Evolutionary conservation across 345 rosid species (phyloP), one percentile per base, ranked within the genome.

Genomic region (Arabis alpina): DNA sequence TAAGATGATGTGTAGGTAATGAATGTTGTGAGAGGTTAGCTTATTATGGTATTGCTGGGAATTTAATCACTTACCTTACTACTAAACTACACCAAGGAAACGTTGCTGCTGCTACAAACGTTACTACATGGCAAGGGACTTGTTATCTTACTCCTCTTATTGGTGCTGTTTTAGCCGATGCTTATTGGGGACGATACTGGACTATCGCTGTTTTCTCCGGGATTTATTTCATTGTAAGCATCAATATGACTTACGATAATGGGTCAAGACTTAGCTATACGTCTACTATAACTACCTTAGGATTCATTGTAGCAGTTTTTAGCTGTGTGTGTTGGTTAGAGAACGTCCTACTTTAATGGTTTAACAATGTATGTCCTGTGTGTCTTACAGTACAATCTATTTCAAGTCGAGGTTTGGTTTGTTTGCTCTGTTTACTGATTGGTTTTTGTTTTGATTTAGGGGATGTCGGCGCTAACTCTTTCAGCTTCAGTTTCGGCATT

Each of bases 101-200:
- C 79, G 96, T 89, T 24, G 70, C 90, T 16, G 96, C 97, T 44
- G 96, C 99, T 60, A 86, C 87, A 78, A 89, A 85, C 71, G 99
- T 89, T 45, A 82, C 93, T 0, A 89, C 93, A 49, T 91, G 97
- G 97, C 73, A 81, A 68, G 97, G 96, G 37, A 94, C 98, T 68
- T 91, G 96, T 79, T 91, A 94, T 71, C 85, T 94, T 10, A 81
- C 99, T 24, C 99, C 99, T 64, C 91, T 94, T 49, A 83, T 89
- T 65, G 99, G 99, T 63, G 95, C 97, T 10, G 73, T 89, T 19
- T 12, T 94, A 53, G 99, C 97, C 27, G 99, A 94, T 86, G 93
- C 97, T 36, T 94, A 86, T 55, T 89, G 96, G 96, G 99, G 99
- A 73, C 75, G 97, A 88, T 94, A 91, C 87, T 85, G 96, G 96